These are phyloP conservation scores for Termitomyces heimii DNA, from an alignment of 768 basidiomycete genomes.

Conservation along the genomic window DNA sequence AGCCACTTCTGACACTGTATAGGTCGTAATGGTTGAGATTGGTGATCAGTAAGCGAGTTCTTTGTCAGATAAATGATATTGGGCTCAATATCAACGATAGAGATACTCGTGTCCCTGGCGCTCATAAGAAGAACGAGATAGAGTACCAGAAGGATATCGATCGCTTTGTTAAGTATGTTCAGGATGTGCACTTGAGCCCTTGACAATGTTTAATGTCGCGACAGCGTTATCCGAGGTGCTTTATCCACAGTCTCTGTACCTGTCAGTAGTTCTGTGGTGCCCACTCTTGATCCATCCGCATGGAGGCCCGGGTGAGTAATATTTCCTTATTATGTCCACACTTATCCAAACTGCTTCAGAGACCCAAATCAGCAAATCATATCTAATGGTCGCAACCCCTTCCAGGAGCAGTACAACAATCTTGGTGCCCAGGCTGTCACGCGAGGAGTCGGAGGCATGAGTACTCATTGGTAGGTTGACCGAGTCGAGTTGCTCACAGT, in stretches of 20 bases:
- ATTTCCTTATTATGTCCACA: not conserved
- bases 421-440: conserved; percentile 6
- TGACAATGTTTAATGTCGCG: not conserved
- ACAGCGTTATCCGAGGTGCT: not conserved
- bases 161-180: conserved; percentile 17
- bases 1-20: not conserved
- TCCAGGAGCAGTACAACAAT: conserved; percentile 3
- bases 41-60: not conserved
- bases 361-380: not conserved
- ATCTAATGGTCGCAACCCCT: conserved; percentile 1
- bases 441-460: conserved; percentile 8
- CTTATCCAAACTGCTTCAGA: not conserved
- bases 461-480: conserved; percentile 5
- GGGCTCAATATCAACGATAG: not conserved
- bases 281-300: not conserved
- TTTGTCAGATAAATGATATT: not conserved
- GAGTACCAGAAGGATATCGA: conserved; percentile 28
- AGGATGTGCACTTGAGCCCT: not conserved
- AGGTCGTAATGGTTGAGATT: not conserved
- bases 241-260: not conserved
- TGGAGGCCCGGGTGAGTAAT: not conserved
- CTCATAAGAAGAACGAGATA: conserved; percentile 27
- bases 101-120: conserved; percentile 4
- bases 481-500: no score
- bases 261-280: not conserved